A percentile compares a stretch with the other conserved stretches of the same genome.
Conservation (phyloP, 495 filamentous ascomycete species). For the Oleoguttula mirabilis region DNA sequence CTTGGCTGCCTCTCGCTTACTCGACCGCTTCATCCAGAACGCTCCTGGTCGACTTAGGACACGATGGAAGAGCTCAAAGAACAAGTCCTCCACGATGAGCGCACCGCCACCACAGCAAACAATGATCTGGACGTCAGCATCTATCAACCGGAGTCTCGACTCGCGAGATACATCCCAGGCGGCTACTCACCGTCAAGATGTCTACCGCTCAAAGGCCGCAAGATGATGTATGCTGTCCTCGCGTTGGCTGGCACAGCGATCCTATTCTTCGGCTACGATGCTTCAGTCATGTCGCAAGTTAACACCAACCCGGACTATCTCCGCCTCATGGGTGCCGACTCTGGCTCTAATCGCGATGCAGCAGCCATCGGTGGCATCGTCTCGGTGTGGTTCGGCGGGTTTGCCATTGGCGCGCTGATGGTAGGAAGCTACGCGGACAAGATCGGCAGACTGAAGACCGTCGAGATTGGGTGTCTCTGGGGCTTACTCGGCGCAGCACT, state of each 20-base stretch:
- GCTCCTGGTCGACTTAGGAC: too few species aligned
- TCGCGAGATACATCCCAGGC: neutral
- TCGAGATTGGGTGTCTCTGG: constrained; percentile 9
- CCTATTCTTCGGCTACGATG: neutral
- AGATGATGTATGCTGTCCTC: neutral
- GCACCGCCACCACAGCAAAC: neutral
- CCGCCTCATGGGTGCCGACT: constrained; percentile 5
- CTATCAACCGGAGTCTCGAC: neutral
- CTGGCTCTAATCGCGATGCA: neutral
- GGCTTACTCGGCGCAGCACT: constrained; percentile 7
- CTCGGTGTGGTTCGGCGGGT: constrained; percentile 25
- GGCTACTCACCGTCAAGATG: neutral
- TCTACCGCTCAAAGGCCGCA: neutral
- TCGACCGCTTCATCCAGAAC: too few species aligned
- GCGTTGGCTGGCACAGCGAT: neutral
- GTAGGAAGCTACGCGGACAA: constrained; percentile 10
- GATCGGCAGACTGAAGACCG: constrained; percentile 13
- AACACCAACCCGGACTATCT: constrained; percentile 31
- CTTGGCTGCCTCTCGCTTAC: too few species aligned
- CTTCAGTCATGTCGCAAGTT: constrained; percentile 30
- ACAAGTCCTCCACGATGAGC: neutral
- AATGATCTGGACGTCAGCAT: neutral
- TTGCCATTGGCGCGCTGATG: constrained; percentile 20
- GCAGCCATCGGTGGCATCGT: constrained; percentile 20
- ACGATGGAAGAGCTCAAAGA: neutral